Evolutionary conservation across 164 flowering plant genomes (phyloP), one percentile per base, ranked within the genome.

Genomic region (Pachysandra terminalis): DNA sequence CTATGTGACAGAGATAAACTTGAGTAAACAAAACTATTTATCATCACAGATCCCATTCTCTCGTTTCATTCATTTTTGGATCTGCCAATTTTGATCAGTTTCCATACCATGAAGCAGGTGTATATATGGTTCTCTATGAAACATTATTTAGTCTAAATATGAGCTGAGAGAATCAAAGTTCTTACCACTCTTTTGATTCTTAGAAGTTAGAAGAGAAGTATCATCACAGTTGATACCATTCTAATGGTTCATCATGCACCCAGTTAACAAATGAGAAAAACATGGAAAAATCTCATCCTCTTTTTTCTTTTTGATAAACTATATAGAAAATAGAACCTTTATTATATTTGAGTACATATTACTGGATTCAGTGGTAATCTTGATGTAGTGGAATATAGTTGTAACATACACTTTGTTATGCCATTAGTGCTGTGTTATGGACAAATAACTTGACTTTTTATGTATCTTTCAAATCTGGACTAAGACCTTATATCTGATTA

Each of bases 401-500:
- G 17, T 45, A 45, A 12, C 51, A 45, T 45, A 5, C 17, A 45
- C 51, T 3, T 32, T 32, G 37, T 32, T 32, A 3, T 3, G 37
- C 7, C 5, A 32, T 32, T 32, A 45, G 15, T 45, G 15, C 1
- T 45, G 10, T 45, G 14, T 12, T 5, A 15, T 45, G 51, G 15
- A 45, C 51, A 45, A 45, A 15, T 10, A 45, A 45, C 17, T 15
- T 10, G 17, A 45, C 51, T 45, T 45, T 45, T 45, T 13, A 45
- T 45, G 51, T 45, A 27, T 57, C 15, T 22, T n/a, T 19, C 9
- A 12, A 35, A 16, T 5, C 45, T 23, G 35, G 45, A 21, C 13
- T 75, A 41, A 58, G 21, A 64, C 41, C 9, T 68, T 51, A 35
- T 71, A 49, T 56, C 45, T 53, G 16, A 23, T 61, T 32, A 19